Evolutionary conservation across 768 basidiomycete genomes (phyloP).

Genomic region (Calocybe cyanea): DNA sequence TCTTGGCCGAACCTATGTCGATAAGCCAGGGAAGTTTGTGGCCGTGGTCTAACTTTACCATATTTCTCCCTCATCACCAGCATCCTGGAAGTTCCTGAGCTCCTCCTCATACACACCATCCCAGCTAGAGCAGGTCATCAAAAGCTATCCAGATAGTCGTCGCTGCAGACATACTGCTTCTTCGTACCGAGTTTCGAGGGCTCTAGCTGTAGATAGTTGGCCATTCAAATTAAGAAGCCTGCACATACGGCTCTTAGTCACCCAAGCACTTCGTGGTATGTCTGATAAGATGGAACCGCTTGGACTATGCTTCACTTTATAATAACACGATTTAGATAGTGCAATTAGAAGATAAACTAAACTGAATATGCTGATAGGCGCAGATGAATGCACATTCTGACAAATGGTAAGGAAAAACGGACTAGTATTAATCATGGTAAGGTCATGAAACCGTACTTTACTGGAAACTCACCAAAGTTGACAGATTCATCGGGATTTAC

Average conservation of each 20-base stretch:
- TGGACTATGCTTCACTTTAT: no score
- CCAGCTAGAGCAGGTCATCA: slow-evolving; percentile 49
- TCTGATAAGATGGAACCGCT: no score
- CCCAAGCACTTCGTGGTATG: slow-evolving; percentile 10
- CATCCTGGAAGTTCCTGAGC: slow-evolving; percentile 67
- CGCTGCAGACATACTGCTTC: slow-evolving; percentile 52
- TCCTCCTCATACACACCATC: slow-evolving; percentile 72
- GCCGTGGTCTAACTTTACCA: slow-evolving; percentile 46
- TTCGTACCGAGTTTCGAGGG: slow-evolving; percentile 80
- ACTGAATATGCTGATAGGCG: no score
- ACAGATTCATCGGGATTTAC: slow-evolving; percentile 32
- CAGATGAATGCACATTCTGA: no score
- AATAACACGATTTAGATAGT: no score
- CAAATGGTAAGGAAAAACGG: no score
- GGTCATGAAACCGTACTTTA: no score
- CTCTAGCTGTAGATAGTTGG: slow-evolving; percentile 42
- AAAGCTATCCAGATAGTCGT: slow-evolving; percentile 1
- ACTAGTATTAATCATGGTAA: no score
- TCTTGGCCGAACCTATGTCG: slow-evolving; percentile 72
- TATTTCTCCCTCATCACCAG: slow-evolving; percentile 81
- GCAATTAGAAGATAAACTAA: slow-evolving; percentile 14
- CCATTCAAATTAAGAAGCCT: slow-evolving; percentile 7
- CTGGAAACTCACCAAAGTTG: no score
- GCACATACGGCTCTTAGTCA: slow-evolving; percentile 24
- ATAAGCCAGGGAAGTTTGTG: not conserved